Evolutionary conservation across 2,329 filamentous ascomycete species (phyloP).

Genomic region (Phaeoacremonium minimum): DNA sequence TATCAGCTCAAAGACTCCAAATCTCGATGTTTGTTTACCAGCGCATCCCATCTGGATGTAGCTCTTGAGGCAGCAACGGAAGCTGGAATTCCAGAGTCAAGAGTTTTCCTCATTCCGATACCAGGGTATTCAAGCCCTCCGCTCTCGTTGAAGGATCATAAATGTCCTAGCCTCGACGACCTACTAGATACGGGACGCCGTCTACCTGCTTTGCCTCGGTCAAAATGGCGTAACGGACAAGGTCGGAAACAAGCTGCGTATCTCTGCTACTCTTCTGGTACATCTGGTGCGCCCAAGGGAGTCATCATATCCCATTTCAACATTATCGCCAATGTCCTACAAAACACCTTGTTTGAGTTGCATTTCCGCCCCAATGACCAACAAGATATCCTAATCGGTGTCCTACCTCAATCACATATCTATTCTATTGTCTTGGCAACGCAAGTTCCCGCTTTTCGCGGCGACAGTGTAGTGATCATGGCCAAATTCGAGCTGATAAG

Average conservation of each 20-base stretch:
- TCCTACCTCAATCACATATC: constrained; percentile 1
- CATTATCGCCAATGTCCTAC: constrained; percentile 6
- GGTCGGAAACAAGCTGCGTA: constrained; percentile 59
- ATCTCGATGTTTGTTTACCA: constrained; percentile 68
- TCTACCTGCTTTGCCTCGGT: constrained; percentile 36
- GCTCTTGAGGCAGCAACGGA: constrained; percentile 59
- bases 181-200: constrained; percentile 42
- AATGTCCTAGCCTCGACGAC: constrained; percentile 59
- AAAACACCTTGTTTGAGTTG: constrained; percentile 30
- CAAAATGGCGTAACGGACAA: constrained; percentile 50
- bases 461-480: constrained; percentile 69
- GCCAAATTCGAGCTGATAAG: constrained; percentile 70
- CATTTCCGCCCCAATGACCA: not conserved
- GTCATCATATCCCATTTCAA: constrained; percentile 20
- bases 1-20: constrained; percentile 63
- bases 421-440: constrained; percentile 64
- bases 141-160: constrained; percentile 51
- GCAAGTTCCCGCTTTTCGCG: constrained; percentile 61
- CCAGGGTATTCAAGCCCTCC: constrained; percentile 37
- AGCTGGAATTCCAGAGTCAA: constrained; percentile 54
- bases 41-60: constrained; percentile 55
- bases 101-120: constrained; percentile 62
- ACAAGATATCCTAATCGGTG: not conserved
- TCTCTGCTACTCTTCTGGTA: constrained; percentile 68
- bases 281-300: constrained; percentile 64